phyloP scores from a whole-genome alignment of 345 rosid species.

The Bretschneidera sinensis region DNA sequence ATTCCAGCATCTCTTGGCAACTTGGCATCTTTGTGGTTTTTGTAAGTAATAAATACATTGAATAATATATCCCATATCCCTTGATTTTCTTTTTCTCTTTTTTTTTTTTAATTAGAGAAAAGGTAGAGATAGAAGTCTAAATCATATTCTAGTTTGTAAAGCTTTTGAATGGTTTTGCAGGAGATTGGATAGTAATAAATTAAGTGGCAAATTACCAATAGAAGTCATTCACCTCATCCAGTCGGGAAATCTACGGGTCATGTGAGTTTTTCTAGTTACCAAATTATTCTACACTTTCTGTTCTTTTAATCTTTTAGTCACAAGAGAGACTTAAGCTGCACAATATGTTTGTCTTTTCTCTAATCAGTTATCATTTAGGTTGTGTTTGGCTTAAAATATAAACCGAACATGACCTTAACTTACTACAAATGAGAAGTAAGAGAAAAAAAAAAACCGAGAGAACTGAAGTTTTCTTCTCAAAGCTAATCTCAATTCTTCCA shows the following conservation, averaged over 20 bases:
- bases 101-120: neutral
- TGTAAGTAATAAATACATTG: constrained; percentile 24
- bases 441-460: too few relatives aligned
- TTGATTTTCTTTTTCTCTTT: neutral
- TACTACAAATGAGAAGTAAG: too few relatives aligned
- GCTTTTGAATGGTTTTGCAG: constrained; percentile 14
- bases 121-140: too few relatives aligned
- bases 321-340: neutral
- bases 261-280: too few relatives aligned
- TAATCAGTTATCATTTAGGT: too few relatives aligned
- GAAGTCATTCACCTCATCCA: constrained; percentile 23
- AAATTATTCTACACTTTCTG: too few relatives aligned
- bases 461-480: too few relatives aligned
- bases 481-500: too few relatives aligned
- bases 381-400: too few relatives aligned
- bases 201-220: constrained; percentile 36
- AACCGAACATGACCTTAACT: too few relatives aligned
- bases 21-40: constrained; percentile 23
- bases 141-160: neutral
- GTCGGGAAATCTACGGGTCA: constrained; percentile 22
- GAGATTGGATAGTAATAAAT: constrained; percentile 36
- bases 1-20: constrained; percentile 41
- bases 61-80: neutral
- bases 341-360: too few relatives aligned
- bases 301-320: too few relatives aligned